These are phyloP conservation scores for Penicillium vulpinum DNA, from an alignment of 2,329 filamentous ascomycete species.

Conservation along the genomic window DNA sequence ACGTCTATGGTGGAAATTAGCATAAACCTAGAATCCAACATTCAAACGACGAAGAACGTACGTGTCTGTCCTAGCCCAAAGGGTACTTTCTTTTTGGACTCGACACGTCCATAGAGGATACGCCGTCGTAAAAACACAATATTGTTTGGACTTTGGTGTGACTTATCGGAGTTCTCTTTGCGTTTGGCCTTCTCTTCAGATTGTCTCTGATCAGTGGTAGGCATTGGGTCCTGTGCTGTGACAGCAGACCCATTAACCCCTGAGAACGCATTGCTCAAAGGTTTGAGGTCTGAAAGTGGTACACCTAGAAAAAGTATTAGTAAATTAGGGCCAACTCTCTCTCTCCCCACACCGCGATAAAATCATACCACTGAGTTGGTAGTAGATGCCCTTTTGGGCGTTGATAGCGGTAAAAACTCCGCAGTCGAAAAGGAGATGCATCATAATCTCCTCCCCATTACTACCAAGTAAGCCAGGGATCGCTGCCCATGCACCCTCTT, in stretches of 20 bases:
- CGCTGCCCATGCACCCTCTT: slow-evolving; percentile 70
- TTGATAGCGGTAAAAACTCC: slow-evolving; percentile 70
- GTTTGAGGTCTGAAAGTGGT: slow-evolving; percentile 33
- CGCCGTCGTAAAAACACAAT: slow-evolving; percentile 78
- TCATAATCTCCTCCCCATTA: slow-evolving; percentile 74
- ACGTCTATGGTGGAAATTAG: slow-evolving; percentile 60
- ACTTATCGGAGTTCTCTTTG: background rate
- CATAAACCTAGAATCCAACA: background rate
- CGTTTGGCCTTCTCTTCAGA: background rate
- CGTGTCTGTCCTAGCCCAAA: slow-evolving; percentile 80
- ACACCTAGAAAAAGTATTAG: slow-evolving; percentile 24
- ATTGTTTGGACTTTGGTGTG: slow-evolving; percentile 46
- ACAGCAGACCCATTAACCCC: background rate
- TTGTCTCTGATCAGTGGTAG: background rate
- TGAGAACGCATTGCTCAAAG: slow-evolving; percentile 15
- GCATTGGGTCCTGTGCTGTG: background rate
- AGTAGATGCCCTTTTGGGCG: slow-evolving; percentile 64
- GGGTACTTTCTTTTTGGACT: slow-evolving; percentile 64
- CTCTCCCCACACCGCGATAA: background rate
- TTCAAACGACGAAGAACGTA: slow-evolving; percentile 49
- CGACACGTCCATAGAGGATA: slow-evolving; percentile 82
- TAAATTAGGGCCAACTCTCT: background rate
- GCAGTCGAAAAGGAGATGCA: slow-evolving; percentile 72
- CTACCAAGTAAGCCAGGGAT: slow-evolving; percentile 72
- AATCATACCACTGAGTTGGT: slow-evolving; percentile 72